A percentile compares a stretch with the other conserved stretches of the same genome.
Evolutionary conservation across 345 rosid genomes (phyloP).

Genomic region (Murraya paniculata): DNA sequence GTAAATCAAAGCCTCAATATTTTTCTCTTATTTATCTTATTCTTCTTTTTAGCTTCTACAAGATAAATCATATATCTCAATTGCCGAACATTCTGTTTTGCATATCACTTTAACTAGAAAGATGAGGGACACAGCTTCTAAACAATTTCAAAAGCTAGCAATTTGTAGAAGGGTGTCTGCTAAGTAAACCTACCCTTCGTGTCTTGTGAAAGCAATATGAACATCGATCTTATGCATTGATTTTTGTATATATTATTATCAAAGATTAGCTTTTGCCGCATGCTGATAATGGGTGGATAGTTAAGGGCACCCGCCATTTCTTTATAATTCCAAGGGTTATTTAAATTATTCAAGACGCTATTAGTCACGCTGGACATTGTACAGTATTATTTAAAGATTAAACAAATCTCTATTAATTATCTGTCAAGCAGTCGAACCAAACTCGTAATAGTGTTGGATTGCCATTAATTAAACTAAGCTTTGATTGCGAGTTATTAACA

Average conservation of each 20-base stretch:
- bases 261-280: not conserved
- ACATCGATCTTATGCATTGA: not conserved
- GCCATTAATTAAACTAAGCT: not conserved
- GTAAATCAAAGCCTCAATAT: no score
- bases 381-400: not conserved
- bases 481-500: not conserved
- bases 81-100: no score
- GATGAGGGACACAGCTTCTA: not conserved
- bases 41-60: no score
- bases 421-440: not conserved
- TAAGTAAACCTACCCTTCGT: not conserved
- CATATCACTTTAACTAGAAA: not conserved
- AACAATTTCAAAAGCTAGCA: constrained; percentile 1
- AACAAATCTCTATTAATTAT: not conserved
- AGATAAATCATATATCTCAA: no score
- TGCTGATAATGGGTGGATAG: not conserved
- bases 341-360: not conserved
- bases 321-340: not conserved
- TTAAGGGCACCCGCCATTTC: constrained; percentile 1
- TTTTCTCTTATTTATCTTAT: no score
- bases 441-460: not conserved
- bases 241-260: not conserved
- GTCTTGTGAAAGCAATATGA: not conserved
- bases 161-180: not conserved
- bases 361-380: not conserved